phyloP scores from a whole-genome alignment of 345 rosid genomes.

The Anastatica hierochuntica region DNA sequence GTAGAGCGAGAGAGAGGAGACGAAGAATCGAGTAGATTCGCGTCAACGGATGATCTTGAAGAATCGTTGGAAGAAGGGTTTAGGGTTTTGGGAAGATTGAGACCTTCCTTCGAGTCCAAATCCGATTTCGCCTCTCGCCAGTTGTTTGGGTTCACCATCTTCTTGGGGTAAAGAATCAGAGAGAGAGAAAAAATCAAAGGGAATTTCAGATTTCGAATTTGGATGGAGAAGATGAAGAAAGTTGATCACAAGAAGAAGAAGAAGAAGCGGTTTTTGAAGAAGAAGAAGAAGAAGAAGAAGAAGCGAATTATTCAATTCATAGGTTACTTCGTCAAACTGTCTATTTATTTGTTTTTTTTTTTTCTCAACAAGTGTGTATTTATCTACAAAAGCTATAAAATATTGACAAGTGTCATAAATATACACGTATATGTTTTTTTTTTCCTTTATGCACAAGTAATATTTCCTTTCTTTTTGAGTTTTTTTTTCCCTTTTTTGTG shows the following conservation, averaged over 20 bases:
- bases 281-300: neutral
- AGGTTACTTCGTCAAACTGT: slow-evolving; percentile 4
- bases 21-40: slow-evolving; percentile 1
- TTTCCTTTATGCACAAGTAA: too few relatives aligned
- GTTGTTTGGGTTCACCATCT: slow-evolving; percentile 11
- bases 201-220: too few relatives aligned
- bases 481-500: too few relatives aligned
- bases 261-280: neutral
- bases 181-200: neutral
- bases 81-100: slow-evolving; percentile 12
- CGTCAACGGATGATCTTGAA: slow-evolving; percentile 19
- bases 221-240: slow-evolving; percentile 1
- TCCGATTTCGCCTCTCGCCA: slow-evolving; percentile 1
- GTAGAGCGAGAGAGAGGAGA: slow-evolving; percentile 3
- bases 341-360: neutral
- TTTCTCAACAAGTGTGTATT: too few relatives aligned
- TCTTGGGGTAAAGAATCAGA: neutral
- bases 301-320: slow-evolving; percentile 9
- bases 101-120: slow-evolving; percentile 10
- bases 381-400: too few relatives aligned
- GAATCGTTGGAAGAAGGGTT: slow-evolving; percentile 16
- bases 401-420: too few relatives aligned
- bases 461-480: too few relatives aligned
- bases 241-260: neutral
- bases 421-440: too few relatives aligned